phyloP scores from a whole-genome alignment of 192 early-diverging fungal genomes.

The Coemansia furcata region DNA sequence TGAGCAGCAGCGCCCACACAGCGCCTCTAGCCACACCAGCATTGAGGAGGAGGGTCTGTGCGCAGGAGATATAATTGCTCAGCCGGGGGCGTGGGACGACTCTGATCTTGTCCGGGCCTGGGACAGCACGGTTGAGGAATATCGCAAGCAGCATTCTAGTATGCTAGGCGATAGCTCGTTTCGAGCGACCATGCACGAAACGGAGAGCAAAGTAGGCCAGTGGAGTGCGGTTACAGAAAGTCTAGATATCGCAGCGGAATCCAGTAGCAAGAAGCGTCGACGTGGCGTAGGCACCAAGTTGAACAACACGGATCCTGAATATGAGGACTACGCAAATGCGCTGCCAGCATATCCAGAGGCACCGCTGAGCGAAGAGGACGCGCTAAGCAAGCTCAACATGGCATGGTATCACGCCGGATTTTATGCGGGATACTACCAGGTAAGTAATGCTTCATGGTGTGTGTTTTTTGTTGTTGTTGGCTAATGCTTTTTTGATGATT shows the following conservation, averaged over 20 bases:
- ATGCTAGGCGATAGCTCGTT: constrained; percentile 27
- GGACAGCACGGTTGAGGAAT: constrained; percentile 60
- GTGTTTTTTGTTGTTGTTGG: too few species aligned
- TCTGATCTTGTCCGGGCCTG: constrained; percentile 60
- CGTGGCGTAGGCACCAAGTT: background rate
- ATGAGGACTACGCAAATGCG: background rate
- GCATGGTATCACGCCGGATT: constrained; percentile 76
- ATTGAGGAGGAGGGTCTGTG: background rate
- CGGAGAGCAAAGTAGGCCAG: constrained; percentile 21
- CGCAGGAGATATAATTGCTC: constrained; percentile 2
- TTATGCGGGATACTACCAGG: constrained; percentile 72
- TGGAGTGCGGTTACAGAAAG: constrained; percentile 12
- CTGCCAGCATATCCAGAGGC: background rate
- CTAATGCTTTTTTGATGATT: background rate
- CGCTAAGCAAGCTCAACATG: constrained; percentile 64
- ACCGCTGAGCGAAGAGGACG: constrained; percentile 56
- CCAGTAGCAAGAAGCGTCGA: constrained; percentile 18
- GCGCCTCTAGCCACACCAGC: constrained; percentile 3
- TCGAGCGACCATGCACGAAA: constrained; percentile 12
- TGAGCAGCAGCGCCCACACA: background rate
- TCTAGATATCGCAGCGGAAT: constrained; percentile 9
- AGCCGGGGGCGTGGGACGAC: constrained; percentile 59
- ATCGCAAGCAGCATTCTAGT: constrained; percentile 45
- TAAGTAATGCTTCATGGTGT: constrained; percentile 10
- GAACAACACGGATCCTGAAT: background rate